Conservation (phyloP, 306 rosid genomes). For the Vachellia pachyceras region DNA sequence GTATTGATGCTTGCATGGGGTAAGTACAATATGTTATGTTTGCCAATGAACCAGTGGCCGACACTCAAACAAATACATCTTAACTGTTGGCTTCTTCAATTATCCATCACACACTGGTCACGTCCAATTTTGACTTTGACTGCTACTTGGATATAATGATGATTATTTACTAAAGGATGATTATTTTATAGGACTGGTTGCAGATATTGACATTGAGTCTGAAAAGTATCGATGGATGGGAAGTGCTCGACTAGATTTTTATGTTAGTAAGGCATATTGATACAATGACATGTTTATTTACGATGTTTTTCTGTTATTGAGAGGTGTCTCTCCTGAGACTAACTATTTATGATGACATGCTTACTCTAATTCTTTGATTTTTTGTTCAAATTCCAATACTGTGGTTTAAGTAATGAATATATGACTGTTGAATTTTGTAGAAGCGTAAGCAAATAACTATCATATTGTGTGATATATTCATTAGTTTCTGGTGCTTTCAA, state of each 20-base stretch:
- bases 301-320: constrained; percentile 13
- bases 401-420: constrained; percentile 10
- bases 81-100: constrained; percentile 24
- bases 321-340: constrained; percentile 23
- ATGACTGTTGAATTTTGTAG: background rate
- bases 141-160: constrained; percentile 23
- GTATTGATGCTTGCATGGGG: constrained; percentile 98
- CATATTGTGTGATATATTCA: background rate
- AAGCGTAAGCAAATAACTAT: constrained; percentile 9
- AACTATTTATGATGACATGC: background rate
- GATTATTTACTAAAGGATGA: constrained; percentile 20
- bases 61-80: constrained; percentile 35
- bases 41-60: constrained; percentile 19
- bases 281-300: constrained; percentile 15
- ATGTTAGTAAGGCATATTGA: constrained; percentile 60
- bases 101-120: background rate
- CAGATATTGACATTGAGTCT: constrained; percentile 95
- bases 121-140: constrained; percentile 36
- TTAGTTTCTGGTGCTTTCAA: constrained; percentile 29
- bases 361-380: background rate
- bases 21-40: constrained; percentile 41
- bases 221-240: constrained; percentile 99
- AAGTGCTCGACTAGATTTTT: constrained; percentile 87
- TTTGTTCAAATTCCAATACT: background rate
- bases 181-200: constrained; percentile 77